These are phyloP conservation scores for Fraxinus baroniana DNA, from an alignment of 305 asterid genomes.

Conservation along the genomic window DNA sequence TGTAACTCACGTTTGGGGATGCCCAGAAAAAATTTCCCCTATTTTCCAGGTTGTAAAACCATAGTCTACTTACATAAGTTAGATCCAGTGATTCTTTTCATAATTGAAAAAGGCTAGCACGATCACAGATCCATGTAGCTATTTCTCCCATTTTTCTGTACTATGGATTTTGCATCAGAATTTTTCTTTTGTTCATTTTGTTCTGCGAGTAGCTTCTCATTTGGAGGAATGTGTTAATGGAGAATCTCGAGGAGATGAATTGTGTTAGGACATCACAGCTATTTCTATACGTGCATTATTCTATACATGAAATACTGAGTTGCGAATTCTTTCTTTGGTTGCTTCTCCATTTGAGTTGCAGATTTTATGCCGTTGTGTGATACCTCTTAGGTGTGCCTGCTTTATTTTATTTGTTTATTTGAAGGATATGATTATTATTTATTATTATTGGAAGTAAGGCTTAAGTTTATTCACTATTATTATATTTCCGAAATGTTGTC, in stretches of 20 bases:
- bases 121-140: slow-evolving; percentile 23
- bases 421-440: too few relatives aligned
- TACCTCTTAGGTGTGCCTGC: neutral
- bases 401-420: too few relatives aligned
- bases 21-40: slow-evolving; percentile 21
- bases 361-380: neutral
- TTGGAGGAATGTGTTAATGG: neutral
- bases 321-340: neutral
- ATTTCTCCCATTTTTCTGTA: slow-evolving; percentile 1
- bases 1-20: slow-evolving; percentile 30
- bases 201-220: neutral
- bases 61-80: slow-evolving; percentile 17
- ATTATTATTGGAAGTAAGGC: too few relatives aligned
- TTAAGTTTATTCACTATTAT: too few relatives aligned
- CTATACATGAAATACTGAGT: neutral
- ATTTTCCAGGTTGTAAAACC: slow-evolving; percentile 34
- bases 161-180: neutral
- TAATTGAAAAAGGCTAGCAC: slow-evolving; percentile 21
- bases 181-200: neutral
- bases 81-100: slow-evolving; percentile 31
- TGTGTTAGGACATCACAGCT: neutral
- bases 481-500: too few relatives aligned
- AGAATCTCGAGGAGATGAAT: neutral
- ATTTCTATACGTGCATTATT: neutral
- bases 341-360: neutral